Percentiles rank a stretch among this genome's conserved stretches.
Conservation (phyloP, 805 yeast genomes). For the Dipodascopsis uninucleata region DNA sequence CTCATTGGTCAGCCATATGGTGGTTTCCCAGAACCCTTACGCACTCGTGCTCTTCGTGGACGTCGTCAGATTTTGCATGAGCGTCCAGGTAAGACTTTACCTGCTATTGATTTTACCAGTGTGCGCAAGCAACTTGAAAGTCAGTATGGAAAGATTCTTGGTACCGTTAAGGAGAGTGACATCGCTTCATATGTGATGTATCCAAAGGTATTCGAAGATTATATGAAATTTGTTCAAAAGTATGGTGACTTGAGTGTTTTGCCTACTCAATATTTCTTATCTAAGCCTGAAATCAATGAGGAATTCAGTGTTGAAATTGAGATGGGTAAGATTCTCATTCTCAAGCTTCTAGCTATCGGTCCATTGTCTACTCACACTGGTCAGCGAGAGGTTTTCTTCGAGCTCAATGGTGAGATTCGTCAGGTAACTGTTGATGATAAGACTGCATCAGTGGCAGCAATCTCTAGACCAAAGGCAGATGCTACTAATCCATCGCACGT, state of each 20-base stretch:
- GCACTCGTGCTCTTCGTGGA: constrained; percentile 84
- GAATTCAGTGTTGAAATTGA: constrained; percentile 87
- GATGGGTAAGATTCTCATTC: constrained; percentile 88
- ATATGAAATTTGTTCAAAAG: constrained; percentile 64
- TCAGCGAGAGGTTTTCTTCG: constrained; percentile 92
- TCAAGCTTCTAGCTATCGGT: constrained; percentile 89
- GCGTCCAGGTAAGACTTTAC: constrained; percentile 89
- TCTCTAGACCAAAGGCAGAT: constrained; percentile 87
- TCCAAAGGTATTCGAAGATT: constrained; percentile 94
- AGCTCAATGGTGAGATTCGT: constrained; percentile 97
- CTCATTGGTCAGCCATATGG: constrained; percentile 99
- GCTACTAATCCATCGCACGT: constrained; percentile 82
- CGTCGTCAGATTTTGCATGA: constrained; percentile 84
- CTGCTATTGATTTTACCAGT: constrained; percentile 73
- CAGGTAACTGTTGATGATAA: constrained; percentile 89
- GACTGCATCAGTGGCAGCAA: constrained; percentile 76
- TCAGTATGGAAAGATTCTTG: constrained; percentile 62
- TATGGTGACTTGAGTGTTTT: constrained; percentile 91
- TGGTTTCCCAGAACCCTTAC: constrained; percentile 99
- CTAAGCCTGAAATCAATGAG: constrained; percentile 83
- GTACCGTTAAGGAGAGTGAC: constrained; percentile 72
- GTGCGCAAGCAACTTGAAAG: constrained; percentile 69
- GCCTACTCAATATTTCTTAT: constrained; percentile 87
- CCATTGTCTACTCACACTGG: constrained; percentile 83
- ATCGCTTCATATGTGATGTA: constrained; percentile 96